Evolutionary conservation across 73 alveolate genomes (phyloP), one percentile per base, ranked within the genome.

Genomic region (Symbiodinium natans): DNA sequence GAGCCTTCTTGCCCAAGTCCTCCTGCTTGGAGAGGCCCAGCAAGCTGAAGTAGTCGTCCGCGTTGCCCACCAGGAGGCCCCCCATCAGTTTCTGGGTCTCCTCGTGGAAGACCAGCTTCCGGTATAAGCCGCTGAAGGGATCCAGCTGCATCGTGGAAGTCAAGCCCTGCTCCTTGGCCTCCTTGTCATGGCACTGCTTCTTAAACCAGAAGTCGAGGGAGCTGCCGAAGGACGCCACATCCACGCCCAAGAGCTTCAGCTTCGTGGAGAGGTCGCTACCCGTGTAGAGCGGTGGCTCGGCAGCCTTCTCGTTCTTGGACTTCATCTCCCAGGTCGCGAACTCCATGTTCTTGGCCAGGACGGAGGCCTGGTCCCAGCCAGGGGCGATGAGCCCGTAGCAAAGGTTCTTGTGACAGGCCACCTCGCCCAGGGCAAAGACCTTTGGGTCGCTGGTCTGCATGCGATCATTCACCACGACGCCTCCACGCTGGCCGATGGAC

Each of bases 201-300:
- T 39, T 39, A 33, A 40, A 39, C 68, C 56, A 82, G 90, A 82
- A 82, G 63, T 38, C 56, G 21, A 9, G 13, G 4, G 56, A 17
- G 68, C 38, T 21, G 6, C 90, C 90, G 63, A 82, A 40, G 23
- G 90, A 82, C 29, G 90, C 90, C 63, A 82, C 90, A n/a, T 82
- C 90, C 38, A 40, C 63, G 33, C 90, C 90, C 56, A 82, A 38
- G 59, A 82, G 63, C 90, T 82, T 82, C 68, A 82, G 90, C 63
- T 82, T 82, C 9, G 90, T 82, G 68, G 68, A 40, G 52, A 82
- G 38, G 23, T 82, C 90, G 13, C 52, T 29, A 17, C 63, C 63
- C 63, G 8, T 33, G 90, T 82, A 82, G 39, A 8, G 36, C 68
- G 39, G 29, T 48, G 17, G 34, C 36, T 36, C 90, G n/a, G 42